Base-by-base conservation (phyloP, 441 rosid genomes). In the Lepidium campestre region DNA sequence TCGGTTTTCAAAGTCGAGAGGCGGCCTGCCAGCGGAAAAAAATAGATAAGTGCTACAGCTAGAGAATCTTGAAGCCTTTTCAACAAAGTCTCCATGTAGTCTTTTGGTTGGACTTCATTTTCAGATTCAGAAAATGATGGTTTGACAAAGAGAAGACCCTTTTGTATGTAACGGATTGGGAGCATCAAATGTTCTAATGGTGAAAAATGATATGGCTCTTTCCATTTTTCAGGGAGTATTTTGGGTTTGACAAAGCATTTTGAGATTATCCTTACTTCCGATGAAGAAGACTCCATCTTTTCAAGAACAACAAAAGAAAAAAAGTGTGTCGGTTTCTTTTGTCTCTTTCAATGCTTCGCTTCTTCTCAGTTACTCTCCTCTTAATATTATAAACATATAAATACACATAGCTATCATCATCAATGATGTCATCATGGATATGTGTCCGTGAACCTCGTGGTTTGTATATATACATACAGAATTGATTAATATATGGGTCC, bases 1-100 rank as follows among this genome's bases (percentile, higher is more conserved):
- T 83, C 63, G 0, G 59, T 52, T 47, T 47, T 65, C 6, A 10
- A 17, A 0, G 96, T 80, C 4, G 60, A 73, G 10, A 89, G 79
- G 5, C 88, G 88, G 52, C 98, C 95, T 0, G 88, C 68, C 0
- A 92, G 86, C 0, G 90, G 96, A 64, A 81, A 84, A 82, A 83
- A 88, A 74, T 88, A 82, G 40, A 77, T 72, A 1, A 89, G 95
- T 20, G 88, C 46, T n/a, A 63, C 46, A 12, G 94, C 75, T 8
- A 85, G 84, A 34, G 91, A 87, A 36, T 69, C 64, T 63, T 80
- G 76, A 48, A 92, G 83, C 66, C 58, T 78, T 6, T 73, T 73
- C 34, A 86, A 22, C 25, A 75, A 49, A 52, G 75, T 40, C 6
- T 27, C 41, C 70, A 83, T 76, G 82, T 80, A 79, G 1, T 57